phyloP scores from a whole-genome alignment of 139 green algal genomes.

The Gonium pectorale region DNA sequence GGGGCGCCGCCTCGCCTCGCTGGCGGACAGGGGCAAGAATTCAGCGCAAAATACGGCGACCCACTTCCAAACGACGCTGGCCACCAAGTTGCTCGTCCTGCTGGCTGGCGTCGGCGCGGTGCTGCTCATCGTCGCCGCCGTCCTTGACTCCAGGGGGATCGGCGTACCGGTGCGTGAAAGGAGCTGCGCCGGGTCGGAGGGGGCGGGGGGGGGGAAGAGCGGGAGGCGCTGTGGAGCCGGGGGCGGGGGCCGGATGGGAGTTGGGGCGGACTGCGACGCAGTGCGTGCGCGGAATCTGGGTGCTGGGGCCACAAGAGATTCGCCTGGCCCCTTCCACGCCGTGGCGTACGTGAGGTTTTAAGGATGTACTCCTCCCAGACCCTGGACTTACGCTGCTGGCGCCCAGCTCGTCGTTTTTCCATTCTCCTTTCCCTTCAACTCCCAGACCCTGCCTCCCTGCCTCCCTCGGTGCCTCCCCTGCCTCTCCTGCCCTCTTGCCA shows the following conservation, averaged over 20 bases:
- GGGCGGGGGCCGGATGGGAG: no score
- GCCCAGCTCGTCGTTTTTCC: no score
- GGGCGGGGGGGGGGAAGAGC: no score
- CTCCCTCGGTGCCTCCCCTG: neutral
- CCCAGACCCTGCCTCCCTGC: neutral
- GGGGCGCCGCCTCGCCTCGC: neutral
- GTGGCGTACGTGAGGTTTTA: no score
- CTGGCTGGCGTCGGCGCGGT: neutral
- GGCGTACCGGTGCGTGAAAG: neutral
- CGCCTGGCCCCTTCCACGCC: neutral
- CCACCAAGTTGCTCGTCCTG: neutral
- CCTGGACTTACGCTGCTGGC: no score
- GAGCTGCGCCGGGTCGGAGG: no score
- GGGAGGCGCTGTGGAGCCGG: no score
- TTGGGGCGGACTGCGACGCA: neutral
- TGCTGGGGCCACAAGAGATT: neutral
- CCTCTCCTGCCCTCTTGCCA: no score
- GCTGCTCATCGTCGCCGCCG: neutral
- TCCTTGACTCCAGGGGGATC: neutral
- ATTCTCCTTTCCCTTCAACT: neutral
- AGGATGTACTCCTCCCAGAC: no score
- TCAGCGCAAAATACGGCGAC: neutral
- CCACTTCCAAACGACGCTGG: neutral
- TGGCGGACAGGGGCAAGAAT: neutral
- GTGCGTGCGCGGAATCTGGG: neutral